Percentiles rank a stretch among this genome's conserved stretches.
These are phyloP conservation scores for Mollisia scopiformis DNA, from an alignment of 2,329 filamentous ascomycete species.

Conservation along the genomic window DNA sequence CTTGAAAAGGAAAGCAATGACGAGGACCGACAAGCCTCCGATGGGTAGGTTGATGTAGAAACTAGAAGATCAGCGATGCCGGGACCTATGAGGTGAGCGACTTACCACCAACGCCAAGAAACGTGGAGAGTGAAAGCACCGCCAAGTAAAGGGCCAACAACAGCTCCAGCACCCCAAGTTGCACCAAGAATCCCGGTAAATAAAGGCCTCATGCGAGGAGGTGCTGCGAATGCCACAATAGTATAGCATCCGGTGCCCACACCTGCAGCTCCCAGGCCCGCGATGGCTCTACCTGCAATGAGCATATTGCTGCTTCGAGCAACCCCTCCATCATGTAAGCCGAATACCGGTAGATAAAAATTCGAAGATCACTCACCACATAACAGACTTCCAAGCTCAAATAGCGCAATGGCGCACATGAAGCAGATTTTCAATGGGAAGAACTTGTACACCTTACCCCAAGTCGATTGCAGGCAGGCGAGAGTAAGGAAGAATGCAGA, in stretches of 20 bases:
- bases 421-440: conserved; percentile 38
- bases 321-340: not conserved
- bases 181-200: conserved; percentile 31
- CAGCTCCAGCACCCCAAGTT: conserved; percentile 20
- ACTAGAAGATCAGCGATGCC: not conserved
- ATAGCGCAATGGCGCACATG: conserved; percentile 38
- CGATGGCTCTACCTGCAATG: conserved; percentile 36
- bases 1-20: conserved; percentile 32
- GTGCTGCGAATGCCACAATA: conserved; percentile 26
- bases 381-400: conserved; percentile 42
- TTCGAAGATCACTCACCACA: conserved; percentile 32
- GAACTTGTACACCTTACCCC: conserved; percentile 39
- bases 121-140: conserved; percentile 38
- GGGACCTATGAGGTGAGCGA: not conserved
- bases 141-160: conserved; percentile 36
- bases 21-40: conserved; percentile 33
- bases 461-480: conserved; percentile 38
- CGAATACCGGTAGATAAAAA: not conserved
- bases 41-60: conserved; percentile 27
- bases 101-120: conserved; percentile 21
- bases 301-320: conserved; percentile 33
- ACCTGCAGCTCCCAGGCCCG: conserved; percentile 32
- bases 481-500: conserved; percentile 56
- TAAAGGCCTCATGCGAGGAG: conserved; percentile 19
- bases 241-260: conserved; percentile 36